A percentile compares a stretch with the other conserved stretches of the same genome.
phyloP scores from a whole-genome alignment of 345 rosid species.

The Durio zibethinus region DNA sequence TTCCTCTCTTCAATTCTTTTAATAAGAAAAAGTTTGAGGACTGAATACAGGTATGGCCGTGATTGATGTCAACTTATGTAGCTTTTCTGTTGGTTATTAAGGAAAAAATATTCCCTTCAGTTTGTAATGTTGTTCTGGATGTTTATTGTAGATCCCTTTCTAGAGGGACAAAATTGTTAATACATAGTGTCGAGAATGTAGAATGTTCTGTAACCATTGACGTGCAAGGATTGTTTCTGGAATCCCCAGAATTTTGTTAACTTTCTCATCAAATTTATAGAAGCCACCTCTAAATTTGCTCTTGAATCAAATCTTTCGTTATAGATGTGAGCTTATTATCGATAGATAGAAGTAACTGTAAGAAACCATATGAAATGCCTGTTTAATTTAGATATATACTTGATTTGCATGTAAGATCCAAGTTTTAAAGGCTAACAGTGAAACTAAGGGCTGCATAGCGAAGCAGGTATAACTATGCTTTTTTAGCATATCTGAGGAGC shows the following conservation, averaged over 20 bases:
- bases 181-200: background rate
- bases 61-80: background rate
- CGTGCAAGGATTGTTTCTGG: background rate
- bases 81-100: background rate
- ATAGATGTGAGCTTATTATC: background rate
- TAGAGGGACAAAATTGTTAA: background rate
- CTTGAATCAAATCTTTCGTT: background rate
- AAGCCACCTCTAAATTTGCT: background rate
- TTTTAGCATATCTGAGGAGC: background rate
- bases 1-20: slow-evolving; percentile 90
- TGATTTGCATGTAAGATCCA: background rate
- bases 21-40: slow-evolving; percentile 94
- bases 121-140: background rate
- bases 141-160: background rate
- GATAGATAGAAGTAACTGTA: background rate
- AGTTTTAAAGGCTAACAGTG: background rate
- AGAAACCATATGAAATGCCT: background rate
- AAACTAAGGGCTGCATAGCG: background rate
- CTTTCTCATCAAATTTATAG: background rate
- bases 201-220: background rate
- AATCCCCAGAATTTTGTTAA: background rate
- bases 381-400: background rate
- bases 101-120: background rate
- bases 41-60: slow-evolving; percentile 69
- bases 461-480: background rate